Evolutionary conservation across 805 yeast genomes (phyloP), one percentile per base, ranked within the genome.

Genomic region (Yarrowia divulgata): DNA sequence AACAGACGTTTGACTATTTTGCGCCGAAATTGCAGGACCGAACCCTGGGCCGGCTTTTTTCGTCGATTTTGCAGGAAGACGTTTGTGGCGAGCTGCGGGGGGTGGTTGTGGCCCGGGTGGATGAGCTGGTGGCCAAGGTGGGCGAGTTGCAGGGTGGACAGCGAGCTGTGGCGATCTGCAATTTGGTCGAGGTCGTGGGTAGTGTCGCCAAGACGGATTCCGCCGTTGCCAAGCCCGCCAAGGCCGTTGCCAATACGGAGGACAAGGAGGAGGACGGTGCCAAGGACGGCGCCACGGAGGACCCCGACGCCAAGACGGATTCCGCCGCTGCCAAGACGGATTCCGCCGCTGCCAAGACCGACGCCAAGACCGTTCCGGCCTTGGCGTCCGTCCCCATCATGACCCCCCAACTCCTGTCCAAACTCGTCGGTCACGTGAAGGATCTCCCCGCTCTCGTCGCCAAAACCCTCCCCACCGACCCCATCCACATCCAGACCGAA

Each of bases 1-100:
- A 84, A 32, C 90, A 93, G 72, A 85, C 96, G 4, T 81, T 87
- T 64, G 87, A 86, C 37, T 90, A 88, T 75, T 93, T 91, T 79
- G 80, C 85, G 42, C 85, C 85, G 37, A 88, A 89, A 74, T 84
- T 90, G 77, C 84, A 85, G 39, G 87, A 87, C 64, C 82, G 97
- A 69, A 80, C 82, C 74, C 83, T 82, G 74, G 97, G 90, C 71
- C 83, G 87, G 23, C 84, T 88, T 79, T 84, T 90, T 72, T 88
- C 90, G 0, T 88, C 87, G 69, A 87, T 92, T 73, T 85, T 89
- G 10, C 82, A 84, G 0, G 80, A 85, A 70, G 81, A 83, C 3
- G 85, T 83, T 9, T 88, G 90, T 71, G 79, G 77, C 6, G 84
- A 86, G 19, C 81, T 95, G 50, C 12, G 66, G 12, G 66, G 52